Base-by-base conservation (phyloP, 352 stramenopile genomes). In the Globisporangium cylindrosporum region DNA sequence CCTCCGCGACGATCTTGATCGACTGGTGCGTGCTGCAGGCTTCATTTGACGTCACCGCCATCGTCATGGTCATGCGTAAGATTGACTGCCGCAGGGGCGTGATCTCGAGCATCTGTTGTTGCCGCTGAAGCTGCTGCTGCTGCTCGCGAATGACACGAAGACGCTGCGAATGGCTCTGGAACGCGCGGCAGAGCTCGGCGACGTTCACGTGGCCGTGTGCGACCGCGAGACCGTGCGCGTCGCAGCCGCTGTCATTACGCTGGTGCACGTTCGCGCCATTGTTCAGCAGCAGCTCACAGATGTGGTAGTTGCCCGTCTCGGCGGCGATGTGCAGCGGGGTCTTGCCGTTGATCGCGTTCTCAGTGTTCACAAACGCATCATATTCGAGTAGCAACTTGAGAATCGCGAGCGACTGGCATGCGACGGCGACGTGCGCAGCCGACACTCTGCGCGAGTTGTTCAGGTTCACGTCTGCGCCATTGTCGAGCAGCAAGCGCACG, bases 241-340 rank as follows among this genome's bases (percentile, higher is more conserved):
- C 66, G 18, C 27, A 62, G 18, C 66, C 66, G 24, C 59, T 49
- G 32, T 59, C 59, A 18, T 57, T 67, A 59, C 66, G 54, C 38
- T 71, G 66, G 51, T 71, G 59, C 36, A 71, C 66, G 12, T 67
- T 71, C 3, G 66, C 66, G 7, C 66, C 66, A n/a, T 57, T 67
- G 38, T 71, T 67, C 36, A 71, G 51, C 70, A 91, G 71, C 36
- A 88, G 34, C 51, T 85, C 72, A 55, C 80, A 88, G 54, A 88
- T 85, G 15, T 64, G 62, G 53, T 77, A 66, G 66, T 76, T 80
- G n/a, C 83, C 83, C 3, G 64, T 74, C 56, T 88, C 80, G 0
- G 82, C 79, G 0, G 81, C 83, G 15, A 90, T 78, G 22, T 89
- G 77, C n/a, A 90, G 64, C 20, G 82, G 78, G 1, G 83, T 90